A percentile compares a stretch with the other conserved stretches of the same genome.
phyloP scores from a whole-genome alignment of 768 basidiomycete species.

The Atractiella rhizophila region DNA sequence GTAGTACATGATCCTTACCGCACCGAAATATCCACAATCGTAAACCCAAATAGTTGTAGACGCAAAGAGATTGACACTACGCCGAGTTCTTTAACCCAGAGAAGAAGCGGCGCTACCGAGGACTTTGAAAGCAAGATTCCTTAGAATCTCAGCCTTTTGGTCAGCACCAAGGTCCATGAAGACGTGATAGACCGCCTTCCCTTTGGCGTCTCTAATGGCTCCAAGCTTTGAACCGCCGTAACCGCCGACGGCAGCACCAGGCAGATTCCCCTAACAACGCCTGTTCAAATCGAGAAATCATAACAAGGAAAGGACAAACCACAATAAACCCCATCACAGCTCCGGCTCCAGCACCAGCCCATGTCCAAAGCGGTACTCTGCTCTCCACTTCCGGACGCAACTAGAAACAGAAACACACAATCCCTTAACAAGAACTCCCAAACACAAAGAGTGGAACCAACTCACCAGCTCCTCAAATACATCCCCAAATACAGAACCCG shows the following conservation, averaged over 20 bases:
- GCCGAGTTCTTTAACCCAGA: too few relatives aligned
- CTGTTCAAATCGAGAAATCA: not conserved
- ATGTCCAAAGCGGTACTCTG: conserved; percentile 11
- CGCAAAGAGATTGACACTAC: too few relatives aligned
- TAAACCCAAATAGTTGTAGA: too few relatives aligned
- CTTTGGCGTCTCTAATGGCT: conserved; percentile 11
- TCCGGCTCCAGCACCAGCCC: conserved; percentile 10
- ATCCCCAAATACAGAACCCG: conserved; percentile 10
- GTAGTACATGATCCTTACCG: too few relatives aligned
- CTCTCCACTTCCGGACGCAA: conserved; percentile 8
- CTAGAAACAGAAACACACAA: not conserved
- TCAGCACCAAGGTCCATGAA: conserved; percentile 7
- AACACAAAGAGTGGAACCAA: not conserved
- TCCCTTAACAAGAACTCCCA: not conserved
- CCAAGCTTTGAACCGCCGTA: conserved; percentile 8
- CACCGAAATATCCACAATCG: too few relatives aligned
- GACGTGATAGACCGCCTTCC: conserved; percentile 8
- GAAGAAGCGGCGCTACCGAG: too few relatives aligned
- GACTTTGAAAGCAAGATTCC: conserved; percentile 6
- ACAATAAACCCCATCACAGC: conserved; percentile 12
- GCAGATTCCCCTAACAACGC: conserved; percentile 6
- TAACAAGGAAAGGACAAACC: too few relatives aligned
- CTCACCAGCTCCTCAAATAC: conserved; percentile 13
- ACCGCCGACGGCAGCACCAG: conserved; percentile 10
- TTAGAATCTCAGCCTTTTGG: conserved; percentile 9